Evolutionary conservation across 2,329 filamentous ascomycete species (phyloP).

Genomic region (Monosporascus sp.): DNA sequence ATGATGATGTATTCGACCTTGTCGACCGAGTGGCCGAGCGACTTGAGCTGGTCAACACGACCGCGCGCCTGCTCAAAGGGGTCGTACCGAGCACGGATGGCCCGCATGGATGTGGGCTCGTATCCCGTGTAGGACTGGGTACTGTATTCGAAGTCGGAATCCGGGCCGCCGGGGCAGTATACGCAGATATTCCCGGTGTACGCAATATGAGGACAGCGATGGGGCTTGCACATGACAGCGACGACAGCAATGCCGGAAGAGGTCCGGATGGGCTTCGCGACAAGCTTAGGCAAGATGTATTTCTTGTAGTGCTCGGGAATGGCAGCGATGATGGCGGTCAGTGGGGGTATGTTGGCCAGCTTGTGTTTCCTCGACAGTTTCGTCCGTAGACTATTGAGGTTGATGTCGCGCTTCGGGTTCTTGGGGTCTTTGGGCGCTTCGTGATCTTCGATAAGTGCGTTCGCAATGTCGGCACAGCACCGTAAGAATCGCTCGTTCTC

Average conservation of each 20-base stretch:
- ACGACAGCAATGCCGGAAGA: conserved; percentile 97
- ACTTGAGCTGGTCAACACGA: conserved; percentile 93
- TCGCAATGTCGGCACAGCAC: conserved; percentile 93
- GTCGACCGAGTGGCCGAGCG: conserved; percentile 92
- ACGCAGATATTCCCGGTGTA: conserved; percentile 99
- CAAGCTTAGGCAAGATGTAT: conserved; percentile 92
- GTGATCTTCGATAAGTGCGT: conserved; percentile 88
- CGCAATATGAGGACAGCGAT: conserved; percentile 93
- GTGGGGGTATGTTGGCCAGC: conserved; percentile 77
- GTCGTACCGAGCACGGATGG: conserved; percentile 93
- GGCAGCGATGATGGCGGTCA: conserved; percentile 95
- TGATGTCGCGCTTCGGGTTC: conserved; percentile 76
- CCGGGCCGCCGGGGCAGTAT: conserved; percentile 94
- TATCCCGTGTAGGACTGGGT: conserved; percentile 99
- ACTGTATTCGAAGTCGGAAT: conserved; percentile 98
- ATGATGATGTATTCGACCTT: conserved; percentile 99
- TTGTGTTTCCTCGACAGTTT: conserved; percentile 92
- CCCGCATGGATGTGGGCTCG: conserved; percentile 96
- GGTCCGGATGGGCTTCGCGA: conserved; percentile 94
- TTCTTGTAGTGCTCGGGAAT: conserved; percentile 99
- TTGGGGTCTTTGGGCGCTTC: conserved; percentile 72
- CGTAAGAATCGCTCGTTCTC: conserved; percentile 93
- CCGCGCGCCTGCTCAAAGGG: conserved; percentile 96
- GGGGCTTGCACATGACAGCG: conserved; percentile 99
- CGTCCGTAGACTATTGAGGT: conserved; percentile 81